Evolutionary conservation across 257 asterid species (phyloP), one percentile per base, ranked within the genome.

Genomic region (Solanum boliviense): DNA sequence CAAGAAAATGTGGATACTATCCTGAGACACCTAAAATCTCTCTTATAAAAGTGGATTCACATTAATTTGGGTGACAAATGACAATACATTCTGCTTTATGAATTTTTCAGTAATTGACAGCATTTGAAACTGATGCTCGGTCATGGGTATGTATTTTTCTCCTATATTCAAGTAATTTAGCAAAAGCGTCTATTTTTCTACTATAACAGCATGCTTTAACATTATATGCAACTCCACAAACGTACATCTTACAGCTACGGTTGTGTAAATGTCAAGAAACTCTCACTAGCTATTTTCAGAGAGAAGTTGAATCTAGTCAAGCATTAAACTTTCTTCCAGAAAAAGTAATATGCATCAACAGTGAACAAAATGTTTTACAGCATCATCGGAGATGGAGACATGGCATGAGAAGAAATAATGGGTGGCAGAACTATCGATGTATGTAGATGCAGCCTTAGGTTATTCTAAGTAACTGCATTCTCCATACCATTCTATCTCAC

Each of bases 401-500:
- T 48, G 70, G 70, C 86, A 82, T 48, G 70, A 20, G 44, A 84
- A 39, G 31, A 82, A 71, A 48, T 86, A 25, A 71, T 73, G 73
- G 52, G 46, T 36, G 87, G 52, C 86, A 41, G 82, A 73, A 82
- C 67, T 87, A 71, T 70, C 8, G 13, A 60, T 27, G 60, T 7
- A 85, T 52, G 68, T 29, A 46, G 81, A 67, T 73, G 38, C 46
- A 32, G 31, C 74, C 34, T 48, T 82, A 82, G 29, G 58, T 73
- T 29, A 74, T 86, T 70, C 84, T 79, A 32, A 52, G 85, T 73
- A 52, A 86, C 84, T 74, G n/a, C 71, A 74, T 79, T 79, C 38
- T 86, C 36, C 88, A 86, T 86, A 86, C 82, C 81, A 44, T 86
- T 74, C 44, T 60, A 84, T 87, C 97, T 91, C 90, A 94, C 98